These are phyloP conservation scores for Suillus subluteus DNA, from an alignment of 768 basidiomycete species.

Conservation along the genomic window DNA sequence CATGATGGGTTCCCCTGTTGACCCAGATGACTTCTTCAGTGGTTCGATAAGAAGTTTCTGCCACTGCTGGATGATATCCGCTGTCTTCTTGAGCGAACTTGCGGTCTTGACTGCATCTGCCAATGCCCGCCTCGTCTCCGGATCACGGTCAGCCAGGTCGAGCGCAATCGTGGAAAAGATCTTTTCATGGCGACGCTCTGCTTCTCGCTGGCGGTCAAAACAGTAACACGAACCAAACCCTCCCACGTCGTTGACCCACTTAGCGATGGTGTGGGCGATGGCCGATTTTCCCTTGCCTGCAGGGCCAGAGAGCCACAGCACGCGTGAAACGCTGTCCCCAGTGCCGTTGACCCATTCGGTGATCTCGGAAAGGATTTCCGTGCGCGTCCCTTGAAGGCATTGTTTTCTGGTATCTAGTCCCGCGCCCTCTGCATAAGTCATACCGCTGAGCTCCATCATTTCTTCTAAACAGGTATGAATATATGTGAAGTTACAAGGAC, in stretches of 20 bases:
- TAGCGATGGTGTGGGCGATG: slow-evolving; percentile 14
- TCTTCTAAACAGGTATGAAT: neutral
- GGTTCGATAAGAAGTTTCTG: slow-evolving; percentile 4
- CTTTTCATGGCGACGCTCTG: slow-evolving; percentile 11
- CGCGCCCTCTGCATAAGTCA: neutral
- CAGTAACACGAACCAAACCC: slow-evolving; percentile 18
- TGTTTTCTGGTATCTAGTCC: too few relatives aligned
- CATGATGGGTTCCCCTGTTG: slow-evolving; percentile 15
- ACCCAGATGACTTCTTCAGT: neutral
- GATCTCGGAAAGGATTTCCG: too few relatives aligned
- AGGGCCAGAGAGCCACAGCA: slow-evolving; percentile 28
- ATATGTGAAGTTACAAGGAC: neutral
- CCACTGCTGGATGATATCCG: slow-evolving; percentile 5
- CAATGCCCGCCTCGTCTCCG: neutral
- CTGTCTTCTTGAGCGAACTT: neutral
- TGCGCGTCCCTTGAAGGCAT: too few relatives aligned
- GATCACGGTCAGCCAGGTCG: slow-evolving; percentile 17
- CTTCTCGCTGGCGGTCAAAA: slow-evolving; percentile 13
- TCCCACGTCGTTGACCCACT: slow-evolving; percentile 14
- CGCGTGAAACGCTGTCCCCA: slow-evolving; percentile 7
- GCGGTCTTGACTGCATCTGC: neutral
- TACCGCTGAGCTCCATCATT: neutral
- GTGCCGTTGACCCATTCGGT: slow-evolving; percentile 8
- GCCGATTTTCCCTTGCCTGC: slow-evolving; percentile 26
- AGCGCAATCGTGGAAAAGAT: slow-evolving; percentile 25